phyloP scores from a whole-genome alignment of 352 stramenopile species.

The Blastocystis sp. region DNA sequence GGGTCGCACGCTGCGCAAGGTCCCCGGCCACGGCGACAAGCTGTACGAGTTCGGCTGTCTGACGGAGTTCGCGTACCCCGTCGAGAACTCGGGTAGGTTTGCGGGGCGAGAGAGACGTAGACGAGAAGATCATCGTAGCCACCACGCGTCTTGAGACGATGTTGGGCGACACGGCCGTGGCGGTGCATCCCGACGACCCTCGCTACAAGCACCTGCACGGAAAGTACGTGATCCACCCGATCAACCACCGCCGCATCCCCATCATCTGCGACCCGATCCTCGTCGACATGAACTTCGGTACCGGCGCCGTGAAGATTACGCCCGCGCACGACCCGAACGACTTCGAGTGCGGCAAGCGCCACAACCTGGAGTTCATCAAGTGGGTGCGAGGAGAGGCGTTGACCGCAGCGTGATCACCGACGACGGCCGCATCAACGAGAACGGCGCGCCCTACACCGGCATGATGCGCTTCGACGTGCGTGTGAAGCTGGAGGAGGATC shows the following conservation, averaged over 20 bases:
- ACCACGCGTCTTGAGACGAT: constrained; percentile 99
- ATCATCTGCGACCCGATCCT: constrained; percentile 85
- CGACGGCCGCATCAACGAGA: constrained; percentile 86
- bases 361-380: constrained; percentile 90
- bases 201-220: constrained; percentile 88
- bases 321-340: constrained; percentile 97
- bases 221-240: constrained; percentile 86
- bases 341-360: constrained; percentile 89
- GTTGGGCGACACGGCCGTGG: constrained; percentile 91
- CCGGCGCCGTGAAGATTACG: constrained; percentile 88
- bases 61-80: constrained; percentile 88
- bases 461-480: constrained; percentile 86
- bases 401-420: constrained; percentile 74
- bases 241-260: constrained; percentile 80
- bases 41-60: constrained; percentile 97
- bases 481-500: constrained; percentile 66
- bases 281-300: constrained; percentile 96
- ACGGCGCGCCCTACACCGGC: constrained; percentile 75
- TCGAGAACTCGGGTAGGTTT: constrained; percentile 70
- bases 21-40: constrained; percentile 86
- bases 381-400: not conserved
- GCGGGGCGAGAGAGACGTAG: constrained; percentile 63
- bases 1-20: constrained; percentile 80
- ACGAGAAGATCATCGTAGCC: constrained; percentile 73
- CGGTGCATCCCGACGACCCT: constrained; percentile 92